Conservation (phyloP, 345 rosid genomes). For the Bruguiera sexangula region DNA sequence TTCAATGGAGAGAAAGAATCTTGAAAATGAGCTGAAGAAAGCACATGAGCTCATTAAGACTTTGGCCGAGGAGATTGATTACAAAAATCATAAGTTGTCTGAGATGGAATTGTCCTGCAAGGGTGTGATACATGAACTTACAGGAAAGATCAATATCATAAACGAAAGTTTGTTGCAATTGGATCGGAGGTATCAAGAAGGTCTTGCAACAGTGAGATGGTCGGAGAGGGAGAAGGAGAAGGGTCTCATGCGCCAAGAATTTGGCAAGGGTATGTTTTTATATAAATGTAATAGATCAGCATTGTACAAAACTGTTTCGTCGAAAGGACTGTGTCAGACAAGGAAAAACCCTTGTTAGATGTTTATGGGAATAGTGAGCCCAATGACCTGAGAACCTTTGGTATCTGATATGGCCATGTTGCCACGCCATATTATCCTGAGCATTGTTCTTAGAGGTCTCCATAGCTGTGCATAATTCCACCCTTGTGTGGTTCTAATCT, state of each 20-base stretch:
- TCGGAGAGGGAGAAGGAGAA: conserved; percentile 17
- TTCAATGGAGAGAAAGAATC: not conserved
- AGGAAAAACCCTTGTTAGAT: no score
- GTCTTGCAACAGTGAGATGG: not conserved
- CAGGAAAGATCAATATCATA: not conserved
- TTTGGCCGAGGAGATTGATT: conserved; percentile 17
- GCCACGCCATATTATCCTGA: no score
- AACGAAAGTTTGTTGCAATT: not conserved
- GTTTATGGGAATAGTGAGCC: no score
- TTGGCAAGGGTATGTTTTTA: no score
- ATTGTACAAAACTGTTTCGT: no score
- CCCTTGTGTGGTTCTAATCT: no score
- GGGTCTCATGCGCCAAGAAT: not conserved
- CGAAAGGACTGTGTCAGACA: no score
- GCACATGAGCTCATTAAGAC: conserved; percentile 4
- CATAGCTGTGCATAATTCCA: no score
- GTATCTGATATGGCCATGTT: no score
- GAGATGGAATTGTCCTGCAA: conserved; percentile 4
- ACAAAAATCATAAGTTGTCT: conserved; percentile 15
- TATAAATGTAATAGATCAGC: no score
- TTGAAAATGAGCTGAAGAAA: conserved; percentile 14
- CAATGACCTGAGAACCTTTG: no score
- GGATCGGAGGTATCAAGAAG: not conserved
- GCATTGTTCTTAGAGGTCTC: no score
- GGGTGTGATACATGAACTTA: conserved; percentile 10